Conservation (phyloP, 495 filamentous ascomycete species). For the Tricharina praecox region DNA sequence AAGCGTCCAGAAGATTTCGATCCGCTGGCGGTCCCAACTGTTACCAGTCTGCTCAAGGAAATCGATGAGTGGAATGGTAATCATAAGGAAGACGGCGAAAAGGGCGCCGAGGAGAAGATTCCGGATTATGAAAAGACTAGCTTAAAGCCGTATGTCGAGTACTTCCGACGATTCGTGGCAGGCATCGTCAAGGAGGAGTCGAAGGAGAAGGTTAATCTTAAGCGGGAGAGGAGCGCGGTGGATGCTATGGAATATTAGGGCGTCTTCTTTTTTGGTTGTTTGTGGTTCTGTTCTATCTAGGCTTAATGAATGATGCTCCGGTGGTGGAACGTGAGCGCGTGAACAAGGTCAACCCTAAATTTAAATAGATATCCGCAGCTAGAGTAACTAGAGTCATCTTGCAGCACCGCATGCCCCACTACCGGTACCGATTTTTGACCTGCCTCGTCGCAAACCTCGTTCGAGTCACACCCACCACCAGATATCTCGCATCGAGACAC, state of each 20-base stretch:
- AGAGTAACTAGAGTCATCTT: no score
- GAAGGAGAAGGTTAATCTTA: constrained; percentile 43
- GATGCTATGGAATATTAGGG: constrained; percentile 39
- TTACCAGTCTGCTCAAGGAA: constrained; percentile 58
- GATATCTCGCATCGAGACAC: no score
- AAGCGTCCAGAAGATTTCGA: constrained; percentile 59
- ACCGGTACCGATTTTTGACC: no score
- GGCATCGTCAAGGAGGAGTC: constrained; percentile 66
- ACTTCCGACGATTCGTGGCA: constrained; percentile 67
- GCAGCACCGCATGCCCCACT: no score
- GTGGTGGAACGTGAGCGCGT: no score
- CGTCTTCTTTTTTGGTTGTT: no score
- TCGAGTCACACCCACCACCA: no score
- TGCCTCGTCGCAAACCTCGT: no score
- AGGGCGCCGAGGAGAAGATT: constrained; percentile 26
- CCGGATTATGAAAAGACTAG: constrained; percentile 95
- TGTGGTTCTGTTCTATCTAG: no score
- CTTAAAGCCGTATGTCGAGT: constrained; percentile 79
- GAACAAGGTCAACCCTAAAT: no score
- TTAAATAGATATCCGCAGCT: no score
- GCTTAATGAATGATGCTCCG: no score
- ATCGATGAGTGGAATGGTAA: constrained; percentile 57
- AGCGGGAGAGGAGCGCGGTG: constrained; percentile 41
- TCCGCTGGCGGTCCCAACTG: constrained; percentile 71
- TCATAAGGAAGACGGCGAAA: constrained; percentile 23